Evolutionary conservation across 2,329 filamentous ascomycete species (phyloP).

Genomic region (Chrysoporthe cubensis): DNA sequence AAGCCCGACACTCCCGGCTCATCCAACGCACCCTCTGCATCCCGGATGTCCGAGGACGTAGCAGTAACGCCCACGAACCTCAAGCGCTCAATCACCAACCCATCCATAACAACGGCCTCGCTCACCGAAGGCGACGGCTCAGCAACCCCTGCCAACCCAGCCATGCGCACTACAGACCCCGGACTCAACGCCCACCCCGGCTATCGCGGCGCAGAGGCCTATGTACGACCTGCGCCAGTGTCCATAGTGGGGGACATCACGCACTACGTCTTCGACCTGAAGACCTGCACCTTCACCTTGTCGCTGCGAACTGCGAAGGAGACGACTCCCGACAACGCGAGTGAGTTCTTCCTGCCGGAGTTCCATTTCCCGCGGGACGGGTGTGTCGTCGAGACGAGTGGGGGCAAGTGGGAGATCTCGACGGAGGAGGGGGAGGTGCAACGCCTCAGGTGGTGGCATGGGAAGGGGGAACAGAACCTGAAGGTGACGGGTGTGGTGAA

Average conservation of each 20-base stretch:
- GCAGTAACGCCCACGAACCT: slow-evolving; percentile 77
- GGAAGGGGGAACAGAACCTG: slow-evolving; percentile 79
- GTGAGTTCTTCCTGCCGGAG: slow-evolving; percentile 83
- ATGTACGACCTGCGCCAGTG: slow-evolving; percentile 82
- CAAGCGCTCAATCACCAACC: slow-evolving; percentile 70
- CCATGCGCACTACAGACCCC: slow-evolving; percentile 48
- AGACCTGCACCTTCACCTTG: slow-evolving; percentile 76
- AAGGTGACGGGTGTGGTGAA: slow-evolving; percentile 75
- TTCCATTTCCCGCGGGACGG: slow-evolving; percentile 85
- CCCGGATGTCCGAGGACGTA: slow-evolving; percentile 41
- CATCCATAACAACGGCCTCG: slow-evolving; percentile 62
- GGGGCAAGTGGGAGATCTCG: slow-evolving; percentile 88
- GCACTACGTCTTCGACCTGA: slow-evolving; percentile 80
- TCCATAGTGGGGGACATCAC: slow-evolving; percentile 72
- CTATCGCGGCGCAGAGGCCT: slow-evolving; percentile 90
- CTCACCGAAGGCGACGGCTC: slow-evolving; percentile 40
- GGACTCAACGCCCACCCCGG: slow-evolving; percentile 69
- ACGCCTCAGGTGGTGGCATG: slow-evolving; percentile 90
- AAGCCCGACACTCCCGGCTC: slow-evolving; percentile 46
- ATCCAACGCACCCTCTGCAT: slow-evolving; percentile 43
- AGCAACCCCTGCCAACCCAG: background rate
- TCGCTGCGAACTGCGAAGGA: slow-evolving; percentile 64
- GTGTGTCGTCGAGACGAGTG: slow-evolving; percentile 74
- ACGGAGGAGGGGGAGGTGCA: slow-evolving; percentile 72
- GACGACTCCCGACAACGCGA: slow-evolving; percentile 64